phyloP scores from a whole-genome alignment of 2,329 filamentous ascomycete genomes.

The Parastagonospora avenae region DNA sequence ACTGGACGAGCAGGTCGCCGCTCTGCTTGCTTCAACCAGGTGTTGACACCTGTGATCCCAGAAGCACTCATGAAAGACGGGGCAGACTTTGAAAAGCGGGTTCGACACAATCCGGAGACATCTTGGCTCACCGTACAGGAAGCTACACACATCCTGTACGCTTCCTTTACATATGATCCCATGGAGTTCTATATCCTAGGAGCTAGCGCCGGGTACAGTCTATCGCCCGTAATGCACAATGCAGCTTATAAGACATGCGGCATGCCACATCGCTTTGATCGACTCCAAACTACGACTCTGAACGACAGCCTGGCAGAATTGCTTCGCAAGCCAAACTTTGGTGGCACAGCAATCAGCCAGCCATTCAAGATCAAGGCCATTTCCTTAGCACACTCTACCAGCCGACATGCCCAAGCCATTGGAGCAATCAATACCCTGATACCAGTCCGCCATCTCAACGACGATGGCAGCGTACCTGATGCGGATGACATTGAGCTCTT shows the following conservation, averaged over 20 bases:
- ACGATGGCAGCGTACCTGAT: constrained; percentile 62
- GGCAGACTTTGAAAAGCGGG: constrained; percentile 44
- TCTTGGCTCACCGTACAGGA: constrained; percentile 63
- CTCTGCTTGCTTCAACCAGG: constrained; percentile 69
- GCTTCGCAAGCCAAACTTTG: constrained; percentile 69
- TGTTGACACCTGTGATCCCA: constrained; percentile 66
- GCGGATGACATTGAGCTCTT: constrained; percentile 58
- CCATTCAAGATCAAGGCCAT: constrained; percentile 77
- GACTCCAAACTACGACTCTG: constrained; percentile 65
- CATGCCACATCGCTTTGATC: constrained; percentile 69
- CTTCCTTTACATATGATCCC: constrained; percentile 69
- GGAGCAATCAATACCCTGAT: constrained; percentile 78
- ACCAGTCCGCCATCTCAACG: constrained; percentile 65
- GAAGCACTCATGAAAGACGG: constrained; percentile 48
- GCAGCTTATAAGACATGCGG: constrained; percentile 69
- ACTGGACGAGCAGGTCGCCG: constrained; percentile 65
- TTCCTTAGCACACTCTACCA: constrained; percentile 66
- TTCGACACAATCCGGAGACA: constrained; percentile 46
- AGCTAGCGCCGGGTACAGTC: constrained; percentile 72
- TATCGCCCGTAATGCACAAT: constrained; percentile 79
- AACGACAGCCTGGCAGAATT: constrained; percentile 63
- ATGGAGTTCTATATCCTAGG: constrained; percentile 76
- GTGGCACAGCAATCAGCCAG: constrained; percentile 71
- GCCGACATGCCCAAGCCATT: constrained; percentile 73
- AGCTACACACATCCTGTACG: constrained; percentile 68